phyloP scores from a whole-genome alignment of 2,329 filamentous ascomycete genomes.

The Pseudogymnoascus sp. region DNA sequence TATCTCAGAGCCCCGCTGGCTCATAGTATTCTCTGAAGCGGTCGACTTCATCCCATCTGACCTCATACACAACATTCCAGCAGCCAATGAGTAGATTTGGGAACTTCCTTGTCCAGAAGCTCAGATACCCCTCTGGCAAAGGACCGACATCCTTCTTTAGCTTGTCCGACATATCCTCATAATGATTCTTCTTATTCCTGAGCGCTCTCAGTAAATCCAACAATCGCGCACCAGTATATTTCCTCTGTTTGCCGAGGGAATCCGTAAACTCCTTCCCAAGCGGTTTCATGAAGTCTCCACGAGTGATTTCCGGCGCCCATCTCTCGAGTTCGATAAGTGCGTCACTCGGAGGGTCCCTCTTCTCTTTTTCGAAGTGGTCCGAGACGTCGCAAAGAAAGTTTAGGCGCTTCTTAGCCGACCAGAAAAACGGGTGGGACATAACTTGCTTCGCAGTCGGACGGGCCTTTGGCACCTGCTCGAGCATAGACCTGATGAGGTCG shows the following conservation, averaged over 20 bases:
- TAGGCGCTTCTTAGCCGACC: conserved; percentile 80
- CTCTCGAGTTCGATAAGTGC: conserved; percentile 55
- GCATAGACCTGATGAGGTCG: conserved; percentile 79
- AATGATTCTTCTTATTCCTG: conserved; percentile 95
- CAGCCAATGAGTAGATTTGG: conserved; percentile 60
- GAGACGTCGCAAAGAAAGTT: conserved; percentile 93
- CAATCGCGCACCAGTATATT: conserved; percentile 79
- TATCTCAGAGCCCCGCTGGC: conserved; percentile 25
- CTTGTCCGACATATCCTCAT: conserved; percentile 85
- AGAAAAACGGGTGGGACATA: conserved; percentile 94
- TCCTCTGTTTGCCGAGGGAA: conserved; percentile 85
- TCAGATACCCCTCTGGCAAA: conserved; percentile 57
- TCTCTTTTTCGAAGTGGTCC: conserved; percentile 92
- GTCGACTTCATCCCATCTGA: conserved; percentile 44
- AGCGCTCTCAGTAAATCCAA: conserved; percentile 83
- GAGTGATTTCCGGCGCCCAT: conserved; percentile 46
- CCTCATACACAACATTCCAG: conserved; percentile 52
- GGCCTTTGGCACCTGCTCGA: conserved; percentile 44
- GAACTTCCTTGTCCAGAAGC: conserved; percentile 62
- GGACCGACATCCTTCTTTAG: conserved; percentile 63
- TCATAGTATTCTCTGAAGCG: conserved; percentile 66
- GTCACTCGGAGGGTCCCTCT: conserved; percentile 69
- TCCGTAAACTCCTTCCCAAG: conserved; percentile 80
- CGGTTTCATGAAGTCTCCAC: conserved; percentile 68
- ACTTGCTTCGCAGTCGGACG: conserved; percentile 71